Evolutionary conservation across 1,139 yeast genomes (phyloP).

Genomic region (Pichia sp.): DNA sequence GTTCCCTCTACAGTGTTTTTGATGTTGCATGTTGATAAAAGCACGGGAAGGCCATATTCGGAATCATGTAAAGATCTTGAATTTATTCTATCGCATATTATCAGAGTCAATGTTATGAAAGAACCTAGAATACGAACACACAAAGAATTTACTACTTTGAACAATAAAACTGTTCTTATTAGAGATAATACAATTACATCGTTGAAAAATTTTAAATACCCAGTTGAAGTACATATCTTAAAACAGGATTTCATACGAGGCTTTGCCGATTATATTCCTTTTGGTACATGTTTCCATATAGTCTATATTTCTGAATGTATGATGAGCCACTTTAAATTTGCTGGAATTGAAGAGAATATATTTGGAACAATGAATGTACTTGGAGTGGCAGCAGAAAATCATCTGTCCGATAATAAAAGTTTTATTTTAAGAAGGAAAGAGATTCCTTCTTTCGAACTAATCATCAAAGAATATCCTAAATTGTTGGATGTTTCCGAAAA

Average conservation of each 20-base stretch:
- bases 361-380: background rate
- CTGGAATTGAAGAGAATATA: slow-evolving; percentile 1
- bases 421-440: background rate
- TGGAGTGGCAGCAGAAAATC: background rate
- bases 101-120: slow-evolving; percentile 36
- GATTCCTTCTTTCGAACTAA: slow-evolving; percentile 1
- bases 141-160: slow-evolving; percentile 45
- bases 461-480: slow-evolving; percentile 1
- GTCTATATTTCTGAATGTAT: slow-evolving; percentile 49
- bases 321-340: slow-evolving; percentile 33
- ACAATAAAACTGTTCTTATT: slow-evolving; percentile 51
- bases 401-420: too few relatives aligned
- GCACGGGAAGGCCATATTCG: slow-evolving; percentile 39
- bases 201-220: slow-evolving; percentile 51
- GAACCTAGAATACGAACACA: slow-evolving; percentile 32
- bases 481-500: slow-evolving; percentile 3
- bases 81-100: slow-evolving; percentile 65
- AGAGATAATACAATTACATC: slow-evolving; percentile 52
- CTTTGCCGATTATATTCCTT: slow-evolving; percentile 35
- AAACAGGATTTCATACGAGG: slow-evolving; percentile 30
- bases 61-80: slow-evolving; percentile 63
- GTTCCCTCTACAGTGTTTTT: slow-evolving; percentile 56
- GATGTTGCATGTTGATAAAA: slow-evolving; percentile 46
- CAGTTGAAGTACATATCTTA: slow-evolving; percentile 41
- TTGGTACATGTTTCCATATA: slow-evolving; percentile 44